Evolutionary conservation across 2,329 filamentous ascomycete genomes (phyloP).

Genomic region (Colletotrichum sp.): DNA sequence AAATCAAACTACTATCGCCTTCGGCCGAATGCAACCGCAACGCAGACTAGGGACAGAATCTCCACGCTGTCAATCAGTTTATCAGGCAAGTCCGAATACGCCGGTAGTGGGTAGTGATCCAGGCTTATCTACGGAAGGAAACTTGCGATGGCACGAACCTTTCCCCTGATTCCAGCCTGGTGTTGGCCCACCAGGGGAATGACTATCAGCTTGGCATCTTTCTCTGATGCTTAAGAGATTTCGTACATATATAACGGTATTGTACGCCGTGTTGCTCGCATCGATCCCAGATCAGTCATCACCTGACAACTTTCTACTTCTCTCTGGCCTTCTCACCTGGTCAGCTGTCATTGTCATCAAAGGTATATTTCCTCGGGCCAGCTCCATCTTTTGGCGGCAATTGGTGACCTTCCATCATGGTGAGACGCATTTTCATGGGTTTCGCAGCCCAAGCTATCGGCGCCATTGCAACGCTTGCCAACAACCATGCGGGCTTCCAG

Average conservation of each 20-base stretch:
- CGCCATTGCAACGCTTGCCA: not conserved
- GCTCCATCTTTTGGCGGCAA: fast-evolving
- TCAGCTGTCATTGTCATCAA: not conserved
- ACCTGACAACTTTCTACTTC: too few species aligned
- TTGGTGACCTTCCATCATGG: not conserved
- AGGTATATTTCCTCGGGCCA: not conserved
- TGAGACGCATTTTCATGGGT: not conserved
- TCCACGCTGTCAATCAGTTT: not conserved
- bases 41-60: not conserved
- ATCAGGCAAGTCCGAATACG: not conserved
- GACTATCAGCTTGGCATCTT: too few species aligned
- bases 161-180: not conserved
- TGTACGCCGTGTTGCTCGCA: too few species aligned
- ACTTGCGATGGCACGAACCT: not conserved
- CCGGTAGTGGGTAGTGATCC: not conserved
- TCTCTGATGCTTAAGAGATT: too few species aligned
- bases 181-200: not conserved
- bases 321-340: not conserved
- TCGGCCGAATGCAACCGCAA: not conserved
- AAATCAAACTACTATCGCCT: not conserved
- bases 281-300: too few species aligned
- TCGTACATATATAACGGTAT: too few species aligned
- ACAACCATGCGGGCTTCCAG: not conserved
- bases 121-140: not conserved
- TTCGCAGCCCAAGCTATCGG: not conserved